phyloP scores from a whole-genome alignment of 139 green algal genomes.

The Pseudopediastrum boryanum region DNA sequence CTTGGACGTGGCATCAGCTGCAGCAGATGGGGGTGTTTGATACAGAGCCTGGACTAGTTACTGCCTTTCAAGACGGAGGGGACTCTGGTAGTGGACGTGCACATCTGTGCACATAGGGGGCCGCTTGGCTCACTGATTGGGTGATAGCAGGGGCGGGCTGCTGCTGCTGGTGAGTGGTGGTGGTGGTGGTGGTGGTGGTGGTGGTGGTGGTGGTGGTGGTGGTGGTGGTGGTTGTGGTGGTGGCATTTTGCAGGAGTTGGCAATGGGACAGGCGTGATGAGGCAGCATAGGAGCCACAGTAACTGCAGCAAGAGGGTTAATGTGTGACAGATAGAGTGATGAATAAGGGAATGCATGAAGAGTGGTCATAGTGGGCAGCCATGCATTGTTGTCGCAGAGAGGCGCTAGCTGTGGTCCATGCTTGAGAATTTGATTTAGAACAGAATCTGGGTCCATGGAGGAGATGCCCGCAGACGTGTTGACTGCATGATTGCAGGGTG shows the following conservation, averaged over 20 bases:
- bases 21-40: slow-evolving; percentile 53
- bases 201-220: too few species aligned
- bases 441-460: slow-evolving; percentile 71
- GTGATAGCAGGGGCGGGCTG: slow-evolving; percentile 7
- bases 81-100: neutral
- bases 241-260: neutral
- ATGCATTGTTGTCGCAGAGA: slow-evolving; percentile 55
- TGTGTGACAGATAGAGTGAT: slow-evolving; percentile 76
- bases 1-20: slow-evolving; percentile 68
- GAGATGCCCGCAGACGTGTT: slow-evolving; percentile 81
- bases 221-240: too few species aligned
- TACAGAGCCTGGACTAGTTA: slow-evolving; percentile 56
- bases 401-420: slow-evolving; percentile 71
- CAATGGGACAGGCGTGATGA: neutral
- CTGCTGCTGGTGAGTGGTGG: neutral
- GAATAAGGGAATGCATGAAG: slow-evolving; percentile 67
- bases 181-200: too few species aligned
- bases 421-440: too few species aligned
- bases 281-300: too few species aligned
- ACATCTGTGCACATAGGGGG: too few species aligned
- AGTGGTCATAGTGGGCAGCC: too few species aligned
- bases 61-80: slow-evolving; percentile 74
- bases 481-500: slow-evolving; percentile 68
- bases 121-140: too few species aligned
- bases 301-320: slow-evolving; percentile 67